Evolutionary conservation across 2,329 filamentous ascomycete species (phyloP).

Genomic region (Sarocladium oryzae): DNA sequence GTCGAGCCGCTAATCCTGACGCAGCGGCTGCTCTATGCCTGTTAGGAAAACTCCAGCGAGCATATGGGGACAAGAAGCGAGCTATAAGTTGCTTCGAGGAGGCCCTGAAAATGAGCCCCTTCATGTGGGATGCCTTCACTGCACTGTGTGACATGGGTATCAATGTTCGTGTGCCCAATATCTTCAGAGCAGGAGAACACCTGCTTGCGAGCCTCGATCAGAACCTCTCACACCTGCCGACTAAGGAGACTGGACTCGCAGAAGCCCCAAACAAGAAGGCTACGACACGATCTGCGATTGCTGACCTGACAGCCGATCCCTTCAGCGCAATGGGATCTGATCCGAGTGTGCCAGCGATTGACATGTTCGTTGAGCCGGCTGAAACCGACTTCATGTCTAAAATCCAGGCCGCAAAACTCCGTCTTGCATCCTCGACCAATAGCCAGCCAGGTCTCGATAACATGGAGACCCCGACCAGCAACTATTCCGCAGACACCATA

Average conservation of each 20-base stretch:
- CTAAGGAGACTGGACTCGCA: constrained; percentile 22
- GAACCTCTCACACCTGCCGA: constrained; percentile 10
- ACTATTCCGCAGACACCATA: constrained; percentile 16
- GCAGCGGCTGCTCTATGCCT: constrained; percentile 77
- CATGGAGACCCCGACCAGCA: constrained; percentile 52
- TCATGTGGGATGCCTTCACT: constrained; percentile 97
- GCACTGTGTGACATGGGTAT: constrained; percentile 83
- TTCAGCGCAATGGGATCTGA: constrained; percentile 41
- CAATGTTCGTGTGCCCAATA: constrained; percentile 72
- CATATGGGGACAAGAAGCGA: constrained; percentile 74
- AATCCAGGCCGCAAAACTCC: constrained; percentile 45
- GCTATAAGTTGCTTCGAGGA: constrained; percentile 85
- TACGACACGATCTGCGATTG: constrained; percentile 29
- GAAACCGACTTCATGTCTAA: constrained; percentile 52
- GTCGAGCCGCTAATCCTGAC: constrained; percentile 71
- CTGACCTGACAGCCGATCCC: constrained; percentile 37
- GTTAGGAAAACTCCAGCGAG: constrained; percentile 80
- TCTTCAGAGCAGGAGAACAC: constrained; percentile 67
- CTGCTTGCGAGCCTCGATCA: constrained; percentile 42
- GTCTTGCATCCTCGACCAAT: constrained; percentile 32
- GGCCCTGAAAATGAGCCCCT: constrained; percentile 80
- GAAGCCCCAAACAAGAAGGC: constrained; percentile 38
- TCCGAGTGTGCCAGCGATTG: constrained; percentile 35
- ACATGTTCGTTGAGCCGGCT: constrained; percentile 33
- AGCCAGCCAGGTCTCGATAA: constrained; percentile 41